Evolutionary conservation across 2,329 filamentous ascomycete genomes (phyloP).

Genomic region (Hypoxylon sp.): DNA sequence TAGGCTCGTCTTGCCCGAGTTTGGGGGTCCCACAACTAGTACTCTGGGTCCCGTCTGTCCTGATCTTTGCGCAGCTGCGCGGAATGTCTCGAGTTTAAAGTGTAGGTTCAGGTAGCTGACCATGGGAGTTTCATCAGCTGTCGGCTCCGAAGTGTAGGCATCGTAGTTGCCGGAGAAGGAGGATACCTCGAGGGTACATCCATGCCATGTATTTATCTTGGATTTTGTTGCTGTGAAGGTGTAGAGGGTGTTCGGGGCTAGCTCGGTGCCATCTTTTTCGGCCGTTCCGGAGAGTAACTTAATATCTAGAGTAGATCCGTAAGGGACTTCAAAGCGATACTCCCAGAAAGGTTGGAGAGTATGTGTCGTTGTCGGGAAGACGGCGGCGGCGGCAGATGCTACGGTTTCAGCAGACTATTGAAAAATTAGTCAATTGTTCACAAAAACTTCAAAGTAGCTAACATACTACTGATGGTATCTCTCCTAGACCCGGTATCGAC

Average conservation of each 20-base stretch:
- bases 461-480: constrained; percentile 68
- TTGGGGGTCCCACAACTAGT: constrained; percentile 79
- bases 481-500: constrained; percentile 79
- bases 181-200: constrained; percentile 83
- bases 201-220: constrained; percentile 91
- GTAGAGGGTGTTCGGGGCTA: constrained; percentile 82
- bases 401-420: constrained; percentile 36
- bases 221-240: constrained; percentile 83
- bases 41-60: constrained; percentile 73
- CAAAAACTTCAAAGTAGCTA: constrained; percentile 31
- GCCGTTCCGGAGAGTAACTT: constrained; percentile 83
- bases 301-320: constrained; percentile 53
- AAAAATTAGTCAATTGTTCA: constrained; percentile 11
- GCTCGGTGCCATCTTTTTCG: constrained; percentile 94
- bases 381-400: constrained; percentile 38
- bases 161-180: constrained; percentile 58
- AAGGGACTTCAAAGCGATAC: constrained; percentile 80
- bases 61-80: constrained; percentile 64
- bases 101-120: constrained; percentile 85
- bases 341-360: constrained; percentile 71
- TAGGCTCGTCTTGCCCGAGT: constrained; percentile 84
- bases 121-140: constrained; percentile 82
- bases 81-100: constrained; percentile 79
- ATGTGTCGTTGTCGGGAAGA: constrained; percentile 56
- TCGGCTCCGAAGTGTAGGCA: constrained; percentile 68